Conservation (phyloP, 2,329 filamentous ascomycete species). For the Epichloe glyceriae region DNA sequence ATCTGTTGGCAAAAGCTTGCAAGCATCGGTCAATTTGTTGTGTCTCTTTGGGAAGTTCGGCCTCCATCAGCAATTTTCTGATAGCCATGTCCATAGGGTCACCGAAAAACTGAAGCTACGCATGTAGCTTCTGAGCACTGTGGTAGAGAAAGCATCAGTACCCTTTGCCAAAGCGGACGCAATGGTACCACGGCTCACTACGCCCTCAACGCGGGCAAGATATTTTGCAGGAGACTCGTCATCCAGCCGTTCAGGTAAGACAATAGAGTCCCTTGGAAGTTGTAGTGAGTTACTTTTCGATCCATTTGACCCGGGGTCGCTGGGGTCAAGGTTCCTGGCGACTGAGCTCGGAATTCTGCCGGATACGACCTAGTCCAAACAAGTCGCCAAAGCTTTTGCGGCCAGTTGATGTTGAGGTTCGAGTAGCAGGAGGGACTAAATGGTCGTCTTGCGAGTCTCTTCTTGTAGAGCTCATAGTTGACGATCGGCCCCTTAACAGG, state of each 20-base stretch:
- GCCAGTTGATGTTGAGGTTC: slow-evolving; percentile 79
- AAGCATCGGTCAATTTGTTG: slow-evolving; percentile 94
- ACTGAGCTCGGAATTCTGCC: slow-evolving; percentile 66
- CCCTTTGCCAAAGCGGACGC: slow-evolving; percentile 76
- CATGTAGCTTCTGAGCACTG: slow-evolving; percentile 89
- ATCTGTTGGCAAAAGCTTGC: slow-evolving; percentile 88
- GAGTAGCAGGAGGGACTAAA: slow-evolving; percentile 50
- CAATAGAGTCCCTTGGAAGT: slow-evolving; percentile 55
- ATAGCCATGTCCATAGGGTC: slow-evolving; percentile 98
- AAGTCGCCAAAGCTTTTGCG: slow-evolving; percentile 88
- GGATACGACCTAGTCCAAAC: slow-evolving; percentile 63
- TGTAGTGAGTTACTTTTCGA: slow-evolving; percentile 80
- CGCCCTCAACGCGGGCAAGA: slow-evolving; percentile 68
- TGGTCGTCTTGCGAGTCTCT: slow-evolving; percentile 60
- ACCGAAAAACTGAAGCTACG: slow-evolving; percentile 88
- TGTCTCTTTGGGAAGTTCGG: slow-evolving; percentile 90
- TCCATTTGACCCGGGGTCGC: slow-evolving; percentile 51
- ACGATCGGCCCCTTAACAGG: slow-evolving; percentile 63
- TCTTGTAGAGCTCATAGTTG: slow-evolving; percentile 74
- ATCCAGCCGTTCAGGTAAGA: slow-evolving; percentile 67
- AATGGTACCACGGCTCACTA: slow-evolving; percentile 68
- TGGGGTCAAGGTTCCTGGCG: slow-evolving; percentile 54
- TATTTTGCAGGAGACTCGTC: slow-evolving; percentile 87
- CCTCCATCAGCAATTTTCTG: slow-evolving; percentile 89
- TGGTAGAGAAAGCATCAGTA: slow-evolving; percentile 69